phyloP scores from a whole-genome alignment of 108 stramenopile species.

The Fragilaria crotonensis region DNA sequence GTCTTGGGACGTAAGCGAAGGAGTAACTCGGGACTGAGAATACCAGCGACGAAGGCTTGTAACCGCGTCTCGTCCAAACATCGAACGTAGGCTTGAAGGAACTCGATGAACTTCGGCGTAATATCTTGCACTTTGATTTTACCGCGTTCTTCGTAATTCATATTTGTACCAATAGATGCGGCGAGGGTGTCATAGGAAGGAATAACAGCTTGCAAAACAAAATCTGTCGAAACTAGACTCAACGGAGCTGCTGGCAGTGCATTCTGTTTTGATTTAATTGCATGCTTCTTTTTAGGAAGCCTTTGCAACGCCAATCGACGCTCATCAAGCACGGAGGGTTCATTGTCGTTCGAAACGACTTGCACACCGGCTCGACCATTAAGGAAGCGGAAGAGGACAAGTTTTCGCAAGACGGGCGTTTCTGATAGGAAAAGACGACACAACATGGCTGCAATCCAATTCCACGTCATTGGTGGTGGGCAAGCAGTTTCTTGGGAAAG shows the following conservation, averaged over 20 bases:
- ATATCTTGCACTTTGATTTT: slow-evolving; percentile 26
- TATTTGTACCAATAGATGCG: slow-evolving; percentile 58
- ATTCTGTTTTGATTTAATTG: slow-evolving; percentile 16
- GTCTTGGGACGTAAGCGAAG: slow-evolving; percentile 14
- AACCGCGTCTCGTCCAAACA: slow-evolving; percentile 3
- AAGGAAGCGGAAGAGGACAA: slow-evolving; percentile 61
- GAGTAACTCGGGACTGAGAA: slow-evolving; percentile 13
- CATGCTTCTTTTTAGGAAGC: slow-evolving; percentile 1
- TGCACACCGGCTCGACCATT: slow-evolving; percentile 40
- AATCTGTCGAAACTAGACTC: slow-evolving; percentile 29
- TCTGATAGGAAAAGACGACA: slow-evolving; percentile 55
- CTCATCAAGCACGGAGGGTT: not conserved
- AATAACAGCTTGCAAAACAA: slow-evolving; percentile 51
- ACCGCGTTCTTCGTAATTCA: slow-evolving; percentile 44
- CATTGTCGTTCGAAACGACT: slow-evolving; percentile 5
- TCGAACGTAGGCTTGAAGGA: slow-evolving; percentile 27
- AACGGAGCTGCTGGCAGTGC: slow-evolving; percentile 17
- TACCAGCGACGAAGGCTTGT: slow-evolving; percentile 15
- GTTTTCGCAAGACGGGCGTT: slow-evolving; percentile 59
- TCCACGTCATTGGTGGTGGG: slow-evolving; percentile 37
- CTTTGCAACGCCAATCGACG: not conserved
- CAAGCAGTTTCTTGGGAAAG: not conserved
- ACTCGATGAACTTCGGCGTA: slow-evolving; percentile 15
- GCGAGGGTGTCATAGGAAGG: slow-evolving; percentile 62
- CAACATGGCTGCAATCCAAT: slow-evolving; percentile 57